Percentiles rank a stretch among this genome's conserved stretches.
Conservation (phyloP, 1,284 basidiomycete genomes). For the Puccinia novopanici region DNA sequence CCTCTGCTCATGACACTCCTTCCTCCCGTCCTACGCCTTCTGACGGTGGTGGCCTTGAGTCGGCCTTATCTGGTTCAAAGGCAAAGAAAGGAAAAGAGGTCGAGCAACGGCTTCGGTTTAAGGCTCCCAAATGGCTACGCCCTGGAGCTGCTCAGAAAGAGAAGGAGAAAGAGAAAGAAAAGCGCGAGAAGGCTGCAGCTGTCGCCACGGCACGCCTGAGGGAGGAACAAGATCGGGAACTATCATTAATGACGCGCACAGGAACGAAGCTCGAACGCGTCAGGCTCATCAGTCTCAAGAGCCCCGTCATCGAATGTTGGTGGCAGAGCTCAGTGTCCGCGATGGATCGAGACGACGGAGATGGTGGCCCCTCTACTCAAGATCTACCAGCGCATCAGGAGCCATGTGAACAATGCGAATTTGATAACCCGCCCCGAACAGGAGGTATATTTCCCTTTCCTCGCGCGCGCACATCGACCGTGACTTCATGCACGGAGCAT, state of each 20-base stretch:
- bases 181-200: slow-evolving; percentile 46
- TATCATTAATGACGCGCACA: slow-evolving; percentile 31
- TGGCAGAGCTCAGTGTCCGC: slow-evolving; percentile 33
- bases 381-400: not conserved
- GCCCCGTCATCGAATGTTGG: slow-evolving; percentile 48
- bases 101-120: slow-evolving; percentile 49
- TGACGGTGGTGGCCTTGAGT: slow-evolving; percentile 35
- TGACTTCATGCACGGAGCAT: slow-evolving; percentile 27
- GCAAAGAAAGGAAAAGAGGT: slow-evolving; percentile 51
- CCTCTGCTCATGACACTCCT: not conserved
- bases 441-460: slow-evolving; percentile 34
- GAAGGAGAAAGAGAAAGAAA: slow-evolving; percentile 43
- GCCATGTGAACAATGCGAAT: slow-evolving; percentile 4
- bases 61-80: slow-evolving; percentile 50
- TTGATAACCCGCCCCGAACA: slow-evolving; percentile 5
- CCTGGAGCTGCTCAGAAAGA: slow-evolving; percentile 46
- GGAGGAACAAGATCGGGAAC: slow-evolving; percentile 44
- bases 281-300: slow-evolving; percentile 49
- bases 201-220: slow-evolving; percentile 41
- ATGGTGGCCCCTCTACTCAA: not conserved
- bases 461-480: slow-evolving; percentile 38
- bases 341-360: slow-evolving; percentile 3
- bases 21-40: not conserved
- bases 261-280: slow-evolving; percentile 39
- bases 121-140: slow-evolving; percentile 50